Conservation (phyloP, 768 basidiomycete species). For the Russula dissimulans region DNA sequence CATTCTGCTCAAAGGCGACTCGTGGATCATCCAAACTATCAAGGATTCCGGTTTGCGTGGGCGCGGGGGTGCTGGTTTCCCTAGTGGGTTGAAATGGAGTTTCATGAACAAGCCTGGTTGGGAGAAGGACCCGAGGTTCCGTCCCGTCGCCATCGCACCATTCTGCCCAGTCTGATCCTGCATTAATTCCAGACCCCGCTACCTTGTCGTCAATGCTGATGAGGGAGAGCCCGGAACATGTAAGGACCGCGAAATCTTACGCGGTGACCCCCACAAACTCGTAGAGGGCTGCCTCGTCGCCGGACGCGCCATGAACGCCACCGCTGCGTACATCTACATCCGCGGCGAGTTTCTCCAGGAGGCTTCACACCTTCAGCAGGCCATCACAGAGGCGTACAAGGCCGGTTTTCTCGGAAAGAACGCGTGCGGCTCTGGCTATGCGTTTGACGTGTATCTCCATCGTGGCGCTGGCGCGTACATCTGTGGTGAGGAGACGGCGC, state of each 20-base stretch:
- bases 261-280: conserved; percentile 97
- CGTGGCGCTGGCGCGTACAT: conserved; percentile 98
- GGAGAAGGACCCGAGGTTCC: conserved; percentile 82
- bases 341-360: conserved; percentile 98
- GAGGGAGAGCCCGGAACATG: conserved; percentile 98
- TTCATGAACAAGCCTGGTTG: conserved; percentile 99
- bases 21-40: conserved; percentile 93
- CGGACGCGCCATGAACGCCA: conserved; percentile 92
- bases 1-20: conserved; percentile 88
- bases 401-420: conserved; percentile 83
- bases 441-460: conserved; percentile 98
- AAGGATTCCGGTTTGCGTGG: conserved; percentile 95
- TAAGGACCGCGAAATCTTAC: conserved; percentile 97
- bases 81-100: conserved; percentile 81
- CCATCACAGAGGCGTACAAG: conserved; percentile 90
- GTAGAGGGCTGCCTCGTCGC: conserved; percentile 97
- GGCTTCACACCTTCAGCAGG: conserved; percentile 87
- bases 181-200: conserved; percentile 59
- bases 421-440: conserved; percentile 85
- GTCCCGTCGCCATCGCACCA: conserved; percentile 16
- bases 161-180: neutral
- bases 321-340: conserved; percentile 98
- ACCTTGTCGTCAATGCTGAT: conserved; percentile 57
- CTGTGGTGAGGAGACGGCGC: conserved; percentile 95
- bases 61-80: conserved; percentile 95